phyloP scores from a whole-genome alignment of 495 filamentous ascomycete genomes.

The Thermochaetoides thermophila region DNA sequence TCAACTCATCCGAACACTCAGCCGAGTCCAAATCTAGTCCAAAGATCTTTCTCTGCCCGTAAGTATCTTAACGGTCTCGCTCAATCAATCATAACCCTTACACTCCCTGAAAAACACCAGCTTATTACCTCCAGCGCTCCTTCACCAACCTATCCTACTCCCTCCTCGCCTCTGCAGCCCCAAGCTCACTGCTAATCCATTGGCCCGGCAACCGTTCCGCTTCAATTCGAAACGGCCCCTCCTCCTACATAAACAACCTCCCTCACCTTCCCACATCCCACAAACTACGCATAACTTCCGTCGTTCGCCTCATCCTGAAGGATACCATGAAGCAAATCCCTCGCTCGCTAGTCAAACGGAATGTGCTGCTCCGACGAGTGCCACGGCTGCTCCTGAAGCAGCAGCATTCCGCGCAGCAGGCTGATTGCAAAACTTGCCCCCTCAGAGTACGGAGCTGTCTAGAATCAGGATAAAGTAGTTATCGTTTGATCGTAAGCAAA shows the following conservation, averaged over 20 bases:
- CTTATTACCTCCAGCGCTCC: too few relatives aligned
- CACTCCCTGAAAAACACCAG: too few relatives aligned
- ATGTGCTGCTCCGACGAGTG: constrained; percentile 10
- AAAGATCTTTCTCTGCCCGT: too few relatives aligned
- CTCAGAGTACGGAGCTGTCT: constrained; percentile 20
- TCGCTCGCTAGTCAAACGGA: constrained; percentile 19
- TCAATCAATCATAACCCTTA: too few relatives aligned
- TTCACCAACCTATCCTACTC: constrained; percentile 11
- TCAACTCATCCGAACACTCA: too few relatives aligned
- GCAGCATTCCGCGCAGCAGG: constrained; percentile 15
- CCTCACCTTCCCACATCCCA: constrained; percentile 17
- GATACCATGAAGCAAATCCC: too few relatives aligned
- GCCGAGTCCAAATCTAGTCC: too few relatives aligned
- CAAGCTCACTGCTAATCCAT: constrained; percentile 20
- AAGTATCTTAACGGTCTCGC: too few relatives aligned
- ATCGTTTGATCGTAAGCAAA: too few relatives aligned
- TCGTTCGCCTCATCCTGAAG: constrained; percentile 8
- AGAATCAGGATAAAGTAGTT: constrained; percentile 19
- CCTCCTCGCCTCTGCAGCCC: constrained; percentile 10
- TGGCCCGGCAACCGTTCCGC: constrained; percentile 9
- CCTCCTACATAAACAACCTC: constrained; percentile 8
- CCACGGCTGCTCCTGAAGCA: constrained; percentile 16
- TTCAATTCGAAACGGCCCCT: constrained; percentile 11
- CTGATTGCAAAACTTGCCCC: constrained; percentile 19
- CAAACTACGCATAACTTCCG: constrained; percentile 16